These are phyloP conservation scores for Pinus albicaulis DNA, from an alignment of 75 land plant species.

Conservation along the genomic window DNA sequence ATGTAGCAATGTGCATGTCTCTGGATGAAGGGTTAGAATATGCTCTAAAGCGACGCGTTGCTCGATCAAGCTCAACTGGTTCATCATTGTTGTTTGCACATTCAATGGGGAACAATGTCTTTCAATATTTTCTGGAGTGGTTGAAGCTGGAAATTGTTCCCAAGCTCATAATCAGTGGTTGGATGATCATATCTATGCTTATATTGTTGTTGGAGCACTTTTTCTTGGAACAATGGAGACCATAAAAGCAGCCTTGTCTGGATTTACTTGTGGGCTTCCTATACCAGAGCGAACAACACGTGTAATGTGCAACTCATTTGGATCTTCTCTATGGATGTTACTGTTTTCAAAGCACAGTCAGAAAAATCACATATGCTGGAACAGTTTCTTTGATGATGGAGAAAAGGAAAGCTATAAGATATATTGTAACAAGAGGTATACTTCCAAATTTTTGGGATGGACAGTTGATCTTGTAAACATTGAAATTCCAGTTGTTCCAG, in stretches of 20 bases:
- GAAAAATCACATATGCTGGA: slow-evolving; percentile 49
- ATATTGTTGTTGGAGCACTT: slow-evolving; percentile 94
- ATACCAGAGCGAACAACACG: slow-evolving; percentile 95
- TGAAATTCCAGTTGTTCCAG: slow-evolving; percentile 70
- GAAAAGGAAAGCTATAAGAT: slow-evolving; percentile 20
- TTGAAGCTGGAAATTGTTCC: slow-evolving; percentile 96
- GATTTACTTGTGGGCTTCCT: slow-evolving; percentile 91
- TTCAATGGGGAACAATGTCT: slow-evolving; percentile 98
- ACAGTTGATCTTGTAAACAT: slow-evolving; percentile 80
- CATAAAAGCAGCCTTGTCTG: slow-evolving; percentile 76
- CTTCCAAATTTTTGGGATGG: slow-evolving; percentile 79
- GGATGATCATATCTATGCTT: slow-evolving; percentile 95
- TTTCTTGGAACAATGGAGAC: slow-evolving; percentile 88
- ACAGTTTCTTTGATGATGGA: slow-evolving; percentile 41
- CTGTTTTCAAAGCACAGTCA: slow-evolving; percentile 86
- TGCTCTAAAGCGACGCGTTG: slow-evolving; percentile 24
- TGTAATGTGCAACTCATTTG: slow-evolving; percentile 89
- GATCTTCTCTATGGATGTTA: slow-evolving; percentile 89
- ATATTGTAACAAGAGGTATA: slow-evolving; percentile 49
- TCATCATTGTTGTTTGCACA: slow-evolving; percentile 98
- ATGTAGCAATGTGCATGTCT: not conserved
- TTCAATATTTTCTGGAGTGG: slow-evolving; percentile 98
- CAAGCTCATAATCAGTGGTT: slow-evolving; percentile 77
- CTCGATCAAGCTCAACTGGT: slow-evolving; percentile 17
- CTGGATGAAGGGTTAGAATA: slow-evolving; percentile 12